Conservation (phyloP, 805 yeast genomes). For the Candida coleopterorum region DNA sequence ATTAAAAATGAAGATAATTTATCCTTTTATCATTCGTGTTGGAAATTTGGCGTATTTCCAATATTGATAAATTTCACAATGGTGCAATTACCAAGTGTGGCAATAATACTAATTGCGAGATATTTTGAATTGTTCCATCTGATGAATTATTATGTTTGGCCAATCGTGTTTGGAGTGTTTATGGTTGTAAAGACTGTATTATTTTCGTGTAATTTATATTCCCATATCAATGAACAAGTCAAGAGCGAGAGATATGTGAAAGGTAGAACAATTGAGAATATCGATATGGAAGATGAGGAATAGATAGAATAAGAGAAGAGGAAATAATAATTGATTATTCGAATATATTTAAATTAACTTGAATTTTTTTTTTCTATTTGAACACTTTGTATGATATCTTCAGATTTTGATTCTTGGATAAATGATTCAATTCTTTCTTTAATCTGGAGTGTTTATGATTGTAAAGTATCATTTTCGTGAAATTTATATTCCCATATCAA, state of each 20-base stretch:
- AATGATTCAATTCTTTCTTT: too few relatives aligned
- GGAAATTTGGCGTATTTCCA: conserved; percentile 12
- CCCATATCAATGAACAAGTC: conserved; percentile 39
- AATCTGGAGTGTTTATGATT: conserved; percentile 10
- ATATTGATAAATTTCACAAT: conserved; percentile 11
- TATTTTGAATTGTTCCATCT: not conserved
- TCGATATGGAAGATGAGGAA: conserved; percentile 10
- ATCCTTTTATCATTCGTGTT: conserved; percentile 1
- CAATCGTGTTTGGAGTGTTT: conserved; percentile 9
- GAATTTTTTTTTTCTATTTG: too few relatives aligned
- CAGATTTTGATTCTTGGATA: too few relatives aligned
- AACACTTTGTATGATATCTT: too few relatives aligned
- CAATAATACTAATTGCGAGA: not conserved
- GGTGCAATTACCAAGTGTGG: conserved; percentile 12
- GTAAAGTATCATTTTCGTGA: conserved; percentile 10
- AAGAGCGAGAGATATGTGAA: conserved; percentile 53
- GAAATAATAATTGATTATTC: not conserved
- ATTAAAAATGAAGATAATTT: conserved; percentile 1
- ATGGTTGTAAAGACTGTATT: conserved; percentile 11
- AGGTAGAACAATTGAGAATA: conserved; percentile 47
- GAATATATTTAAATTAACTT: too few relatives aligned
- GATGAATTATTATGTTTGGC: conserved; percentile 11
- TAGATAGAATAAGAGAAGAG: not conserved
- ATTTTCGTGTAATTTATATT: conserved; percentile 11
- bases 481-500: conserved; percentile 19